Conservation (phyloP, 2,329 filamentous ascomycete genomes). For the Talaromyces sp. region DNA sequence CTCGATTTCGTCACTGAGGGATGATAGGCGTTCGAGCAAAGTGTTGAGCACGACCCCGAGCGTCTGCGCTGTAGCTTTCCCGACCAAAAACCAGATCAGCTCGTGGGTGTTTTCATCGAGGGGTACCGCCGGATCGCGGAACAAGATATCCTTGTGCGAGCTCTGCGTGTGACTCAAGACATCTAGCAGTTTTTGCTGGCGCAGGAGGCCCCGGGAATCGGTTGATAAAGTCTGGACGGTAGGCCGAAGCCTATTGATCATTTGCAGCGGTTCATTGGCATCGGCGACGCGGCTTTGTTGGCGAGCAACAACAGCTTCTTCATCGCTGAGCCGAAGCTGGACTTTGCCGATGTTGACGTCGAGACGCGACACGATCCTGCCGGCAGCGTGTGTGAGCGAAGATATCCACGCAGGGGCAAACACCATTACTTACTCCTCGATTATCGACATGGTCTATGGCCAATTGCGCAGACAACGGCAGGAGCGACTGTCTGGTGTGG, state of each 20-base stretch:
- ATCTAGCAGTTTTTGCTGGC: constrained; percentile 5
- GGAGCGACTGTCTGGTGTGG: background rate
- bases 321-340: background rate
- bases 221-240: constrained; percentile 6
- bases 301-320: background rate
- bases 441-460: background rate
- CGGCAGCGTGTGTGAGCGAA: background rate
- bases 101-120: background rate
- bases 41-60: constrained; percentile 3
- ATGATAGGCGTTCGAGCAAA: constrained; percentile 5
- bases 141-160: background rate
- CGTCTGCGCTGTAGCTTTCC: constrained; percentile 5
- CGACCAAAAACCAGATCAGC: constrained; percentile 8
- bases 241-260: background rate
- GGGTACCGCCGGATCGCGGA: background rate
- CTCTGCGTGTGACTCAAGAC: background rate
- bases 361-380: constrained; percentile 9
- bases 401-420: background rate
- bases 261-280: background rate
- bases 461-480: background rate
- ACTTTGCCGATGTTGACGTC: constrained; percentile 9
- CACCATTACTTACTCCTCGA: background rate
- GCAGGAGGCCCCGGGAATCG: constrained; percentile 2
- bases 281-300: background rate
- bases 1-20: constrained; percentile 7